These are phyloP conservation scores for Cladobotryum protrusum DNA, from an alignment of 2,329 filamentous ascomycete genomes.

Conservation along the genomic window DNA sequence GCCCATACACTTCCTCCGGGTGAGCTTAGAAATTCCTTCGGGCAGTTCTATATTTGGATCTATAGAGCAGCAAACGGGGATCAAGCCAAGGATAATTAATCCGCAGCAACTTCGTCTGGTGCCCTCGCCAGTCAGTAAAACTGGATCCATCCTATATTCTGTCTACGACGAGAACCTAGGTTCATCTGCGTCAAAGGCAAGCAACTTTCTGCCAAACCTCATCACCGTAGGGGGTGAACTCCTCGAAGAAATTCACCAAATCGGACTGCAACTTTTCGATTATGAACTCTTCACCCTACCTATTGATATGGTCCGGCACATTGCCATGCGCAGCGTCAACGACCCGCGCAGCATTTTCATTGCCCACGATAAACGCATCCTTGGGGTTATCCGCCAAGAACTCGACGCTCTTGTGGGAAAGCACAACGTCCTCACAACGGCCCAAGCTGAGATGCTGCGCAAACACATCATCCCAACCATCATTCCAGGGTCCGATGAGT, in stretches of 20 bases:
- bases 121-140: conserved; percentile 9
- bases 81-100: no score
- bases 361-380: conserved; percentile 38
- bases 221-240: conserved; percentile 18
- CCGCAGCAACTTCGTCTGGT: no score
- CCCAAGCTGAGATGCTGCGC: conserved; percentile 21
- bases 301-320: conserved; percentile 26
- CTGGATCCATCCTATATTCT: conserved; percentile 26
- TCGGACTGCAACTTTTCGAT: conserved; percentile 35
- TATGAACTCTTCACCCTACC: conserved; percentile 28
- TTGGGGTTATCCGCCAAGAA: conserved; percentile 33
- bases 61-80: no score
- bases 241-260: conserved; percentile 29
- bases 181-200: not conserved
- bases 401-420: conserved; percentile 19
- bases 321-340: conserved; percentile 34
- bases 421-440: conserved; percentile 20
- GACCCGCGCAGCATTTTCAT: conserved; percentile 35
- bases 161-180: conserved; percentile 10
- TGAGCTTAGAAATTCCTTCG: no score
- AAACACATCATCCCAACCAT: conserved; percentile 29
- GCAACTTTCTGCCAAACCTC: not conserved
- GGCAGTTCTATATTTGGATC: no score
- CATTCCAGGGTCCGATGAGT: conserved; percentile 23
- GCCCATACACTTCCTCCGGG: no score